Conservation (phyloP, 441 rosid species). For the Geranium incanum region DNA sequence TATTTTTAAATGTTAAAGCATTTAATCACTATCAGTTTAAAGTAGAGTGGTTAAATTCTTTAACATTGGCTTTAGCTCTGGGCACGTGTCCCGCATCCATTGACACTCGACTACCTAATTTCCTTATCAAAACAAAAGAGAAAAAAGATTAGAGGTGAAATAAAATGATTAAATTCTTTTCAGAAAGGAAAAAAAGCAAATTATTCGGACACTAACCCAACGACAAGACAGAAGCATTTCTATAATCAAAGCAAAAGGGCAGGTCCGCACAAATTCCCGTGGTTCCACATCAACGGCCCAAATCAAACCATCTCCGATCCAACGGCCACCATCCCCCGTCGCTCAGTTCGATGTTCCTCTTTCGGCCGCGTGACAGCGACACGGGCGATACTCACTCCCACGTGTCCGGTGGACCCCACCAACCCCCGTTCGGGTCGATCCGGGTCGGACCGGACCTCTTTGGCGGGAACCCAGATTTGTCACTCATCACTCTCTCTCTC, state of each 20-base stretch:
- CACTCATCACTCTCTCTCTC: not conserved
- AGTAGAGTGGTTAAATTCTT: too few species aligned
- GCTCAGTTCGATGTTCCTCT: conserved; percentile 49
- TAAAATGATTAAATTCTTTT: not conserved
- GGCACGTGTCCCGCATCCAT: too few species aligned
- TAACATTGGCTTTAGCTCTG: too few species aligned
- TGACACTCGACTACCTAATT: too few species aligned
- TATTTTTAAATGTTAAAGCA: too few species aligned
- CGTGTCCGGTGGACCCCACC: conserved; percentile 39
- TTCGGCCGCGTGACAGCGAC: conserved; percentile 63
- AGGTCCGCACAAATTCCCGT: conserved; percentile 33
- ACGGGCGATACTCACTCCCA: conserved; percentile 17
- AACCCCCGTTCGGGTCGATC: not conserved
- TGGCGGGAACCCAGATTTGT: conserved; percentile 42
- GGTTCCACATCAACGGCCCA: conserved; percentile 29
- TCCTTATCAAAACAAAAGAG: too few species aligned
- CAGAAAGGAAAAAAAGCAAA: not conserved
- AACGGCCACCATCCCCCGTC: conserved; percentile 32
- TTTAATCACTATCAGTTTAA: too few species aligned
- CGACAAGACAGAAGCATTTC: conserved; percentile 26
- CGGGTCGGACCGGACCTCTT: conserved; percentile 18
- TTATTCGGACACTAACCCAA: conserved; percentile 27
- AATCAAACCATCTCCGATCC: conserved; percentile 11
- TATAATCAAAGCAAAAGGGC: conserved; percentile 10
- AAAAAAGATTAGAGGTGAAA: not conserved